Conservation (phyloP, 2,329 filamentous ascomycete genomes). For the Pseudodiploospora longispora region DNA sequence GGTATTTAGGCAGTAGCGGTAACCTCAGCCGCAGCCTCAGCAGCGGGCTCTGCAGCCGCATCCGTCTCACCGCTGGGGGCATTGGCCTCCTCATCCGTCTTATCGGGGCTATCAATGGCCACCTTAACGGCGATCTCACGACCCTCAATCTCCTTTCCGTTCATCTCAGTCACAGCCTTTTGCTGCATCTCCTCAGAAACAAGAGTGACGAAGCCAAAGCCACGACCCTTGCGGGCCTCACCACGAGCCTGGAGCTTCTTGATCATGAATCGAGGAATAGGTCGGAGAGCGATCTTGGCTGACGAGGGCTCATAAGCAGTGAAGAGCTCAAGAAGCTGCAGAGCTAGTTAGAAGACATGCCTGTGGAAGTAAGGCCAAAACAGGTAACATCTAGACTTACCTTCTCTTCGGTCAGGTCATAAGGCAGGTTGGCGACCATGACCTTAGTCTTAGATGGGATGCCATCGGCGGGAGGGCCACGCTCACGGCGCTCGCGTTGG, state of each 20-base stretch:
- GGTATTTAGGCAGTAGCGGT: conserved; percentile 24
- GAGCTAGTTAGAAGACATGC: not conserved
- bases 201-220: conserved; percentile 96
- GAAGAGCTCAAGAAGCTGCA: conserved; percentile 96
- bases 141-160: conserved; percentile 97
- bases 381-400: conserved; percentile 38
- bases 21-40: conserved; percentile 16
- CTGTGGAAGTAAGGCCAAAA: conserved; percentile 6
- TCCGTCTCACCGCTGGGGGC: conserved; percentile 37
- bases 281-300: conserved; percentile 96
- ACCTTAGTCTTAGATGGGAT: conserved; percentile 99
- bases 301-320: conserved; percentile 83
- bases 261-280: conserved; percentile 99
- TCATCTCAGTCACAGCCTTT: conserved; percentile 97
- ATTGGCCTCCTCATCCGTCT: conserved; percentile 79
- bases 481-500: conserved; percentile 62
- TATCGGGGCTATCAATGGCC: conserved; percentile 97
- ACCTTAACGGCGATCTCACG: conserved; percentile 99
- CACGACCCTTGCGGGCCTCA: conserved; percentile 97
- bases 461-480: conserved; percentile 92
- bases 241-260: conserved; percentile 99
- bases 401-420: conserved; percentile 96
- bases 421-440: conserved; percentile 99
- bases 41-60: conserved; percentile 33
- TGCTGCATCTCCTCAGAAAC: conserved; percentile 92